Percentiles rank a stretch among this genome's conserved stretches.
These are phyloP conservation scores for Coemansia sp. DNA, from an alignment of 192 early-diverging fungal species.

Conservation along the genomic window DNA sequence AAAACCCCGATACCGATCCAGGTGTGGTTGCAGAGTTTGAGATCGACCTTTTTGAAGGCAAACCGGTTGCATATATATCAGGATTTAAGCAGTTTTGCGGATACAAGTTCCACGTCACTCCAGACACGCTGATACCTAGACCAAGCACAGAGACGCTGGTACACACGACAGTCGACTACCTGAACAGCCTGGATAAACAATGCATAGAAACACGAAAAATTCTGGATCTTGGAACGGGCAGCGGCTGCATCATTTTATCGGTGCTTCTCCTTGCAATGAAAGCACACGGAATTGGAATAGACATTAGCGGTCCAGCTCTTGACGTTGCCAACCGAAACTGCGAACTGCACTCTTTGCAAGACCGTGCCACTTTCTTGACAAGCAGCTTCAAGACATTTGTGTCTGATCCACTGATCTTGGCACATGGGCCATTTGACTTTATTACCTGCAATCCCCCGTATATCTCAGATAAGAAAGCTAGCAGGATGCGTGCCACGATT, in stretches of 20 bases:
- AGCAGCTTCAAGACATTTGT: conserved; percentile 55
- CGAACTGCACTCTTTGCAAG: conserved; percentile 25
- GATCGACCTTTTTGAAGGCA: conserved; percentile 53
- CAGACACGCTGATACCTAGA: conserved; percentile 70
- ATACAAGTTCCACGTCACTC: conserved; percentile 58
- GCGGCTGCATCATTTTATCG: conserved; percentile 68
- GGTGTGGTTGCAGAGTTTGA: conserved; percentile 23
- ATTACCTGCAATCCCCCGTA: conserved; percentile 79
- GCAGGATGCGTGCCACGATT: conserved; percentile 35
- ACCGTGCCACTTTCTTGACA: conserved; percentile 35
- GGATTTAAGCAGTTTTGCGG: conserved; percentile 60
- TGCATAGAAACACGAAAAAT: conserved; percentile 23
- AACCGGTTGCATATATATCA: conserved; percentile 28
- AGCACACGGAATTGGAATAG: conserved; percentile 63
- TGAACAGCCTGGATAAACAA: background rate
- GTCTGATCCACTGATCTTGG: conserved; percentile 11
- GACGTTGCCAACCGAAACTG: conserved; percentile 57
- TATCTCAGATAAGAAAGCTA: conserved; percentile 46
- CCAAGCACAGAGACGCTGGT: conserved; percentile 69
- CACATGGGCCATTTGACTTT: conserved; percentile 55
- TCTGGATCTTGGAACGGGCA: conserved; percentile 75
- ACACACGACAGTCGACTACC: conserved; percentile 38
- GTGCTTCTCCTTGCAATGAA: conserved; percentile 38
- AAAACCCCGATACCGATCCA: background rate
- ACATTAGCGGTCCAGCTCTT: conserved; percentile 61